Evolutionary conservation across 225 moss, liverwort and hornwort species (phyloP).

Genomic region (Marchantia paleacea): DNA sequence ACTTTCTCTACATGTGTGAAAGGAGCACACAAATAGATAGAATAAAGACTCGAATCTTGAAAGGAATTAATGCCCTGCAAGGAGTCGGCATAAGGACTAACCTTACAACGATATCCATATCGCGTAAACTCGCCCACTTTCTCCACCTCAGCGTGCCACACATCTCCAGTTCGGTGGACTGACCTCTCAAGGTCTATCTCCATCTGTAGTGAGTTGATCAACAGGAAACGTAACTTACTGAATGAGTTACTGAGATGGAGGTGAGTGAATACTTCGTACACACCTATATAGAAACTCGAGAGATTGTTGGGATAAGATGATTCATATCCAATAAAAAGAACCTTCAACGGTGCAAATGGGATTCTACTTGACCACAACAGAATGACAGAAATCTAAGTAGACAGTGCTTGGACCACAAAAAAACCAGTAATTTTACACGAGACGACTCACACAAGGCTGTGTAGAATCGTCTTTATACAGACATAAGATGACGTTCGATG

Average conservation of each 20-base stretch:
- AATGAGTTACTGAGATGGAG: not conserved
- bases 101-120: constrained; percentile 97
- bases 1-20: not conserved
- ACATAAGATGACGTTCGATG: constrained; percentile 69
- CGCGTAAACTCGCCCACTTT: constrained; percentile 56
- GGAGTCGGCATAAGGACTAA: constrained; percentile 20
- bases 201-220: constrained; percentile 44
- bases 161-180: constrained; percentile 74
- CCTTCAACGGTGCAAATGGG: not conserved
- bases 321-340: not conserved
- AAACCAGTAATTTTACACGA: not conserved
- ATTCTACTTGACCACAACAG: not conserved
- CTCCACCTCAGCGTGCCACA: constrained; percentile 82
- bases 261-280: not conserved
- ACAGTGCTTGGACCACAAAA: not conserved
- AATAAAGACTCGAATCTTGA: not conserved
- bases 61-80: not conserved
- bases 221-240: not conserved
- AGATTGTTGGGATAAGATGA: not conserved
- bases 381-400: not conserved
- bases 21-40: not conserved
- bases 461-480: constrained; percentile 60
- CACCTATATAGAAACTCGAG: not conserved
- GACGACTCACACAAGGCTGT: constrained; percentile 68
- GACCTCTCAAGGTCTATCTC: constrained; percentile 80